Percentiles rank a stretch among this genome's conserved stretches.
Evolutionary conservation across 805 yeast genomes (phyloP).

Genomic region (Ogataea henricii): DNA sequence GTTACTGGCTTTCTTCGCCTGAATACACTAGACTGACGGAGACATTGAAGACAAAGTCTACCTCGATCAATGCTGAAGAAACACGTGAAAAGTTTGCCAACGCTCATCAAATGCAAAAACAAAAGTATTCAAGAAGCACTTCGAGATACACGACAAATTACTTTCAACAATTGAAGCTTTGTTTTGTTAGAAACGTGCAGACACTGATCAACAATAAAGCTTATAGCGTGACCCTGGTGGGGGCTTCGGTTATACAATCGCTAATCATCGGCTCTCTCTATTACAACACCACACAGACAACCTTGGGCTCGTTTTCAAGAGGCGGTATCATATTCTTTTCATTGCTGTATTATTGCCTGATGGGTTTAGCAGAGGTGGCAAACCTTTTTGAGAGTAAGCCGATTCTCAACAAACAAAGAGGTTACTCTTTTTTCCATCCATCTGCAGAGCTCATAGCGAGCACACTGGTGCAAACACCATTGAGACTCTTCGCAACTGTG

Average conservation of each 20-base stretch:
- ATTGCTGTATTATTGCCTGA: constrained; percentile 60
- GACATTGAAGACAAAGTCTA: constrained; percentile 36
- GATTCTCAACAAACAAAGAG: constrained; percentile 58
- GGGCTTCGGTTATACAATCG: constrained; percentile 57
- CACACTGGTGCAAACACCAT: constrained; percentile 54
- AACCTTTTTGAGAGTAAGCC: constrained; percentile 54
- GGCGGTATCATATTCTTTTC: constrained; percentile 66
- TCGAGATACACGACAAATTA: constrained; percentile 43
- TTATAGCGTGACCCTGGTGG: constrained; percentile 48
- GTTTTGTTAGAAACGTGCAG: constrained; percentile 54
- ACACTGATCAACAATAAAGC: constrained; percentile 58
- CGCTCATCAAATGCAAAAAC: constrained; percentile 38
- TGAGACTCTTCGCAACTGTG: constrained; percentile 44
- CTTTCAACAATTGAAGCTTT: constrained; percentile 50
- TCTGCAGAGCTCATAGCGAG: constrained; percentile 61
- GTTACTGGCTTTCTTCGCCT: constrained; percentile 41
- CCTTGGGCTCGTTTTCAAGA: constrained; percentile 60
- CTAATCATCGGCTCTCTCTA: constrained; percentile 62
- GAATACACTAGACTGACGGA: constrained; percentile 35
- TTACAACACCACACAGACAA: constrained; percentile 49
- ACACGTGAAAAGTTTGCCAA: constrained; percentile 34
- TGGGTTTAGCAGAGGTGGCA: constrained; percentile 60
- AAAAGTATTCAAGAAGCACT: constrained; percentile 41
- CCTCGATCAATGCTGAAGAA: constrained; percentile 33
- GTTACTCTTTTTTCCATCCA: constrained; percentile 57